phyloP scores from a whole-genome alignment of 768 basidiomycete genomes.

The Russula brevipes region DNA sequence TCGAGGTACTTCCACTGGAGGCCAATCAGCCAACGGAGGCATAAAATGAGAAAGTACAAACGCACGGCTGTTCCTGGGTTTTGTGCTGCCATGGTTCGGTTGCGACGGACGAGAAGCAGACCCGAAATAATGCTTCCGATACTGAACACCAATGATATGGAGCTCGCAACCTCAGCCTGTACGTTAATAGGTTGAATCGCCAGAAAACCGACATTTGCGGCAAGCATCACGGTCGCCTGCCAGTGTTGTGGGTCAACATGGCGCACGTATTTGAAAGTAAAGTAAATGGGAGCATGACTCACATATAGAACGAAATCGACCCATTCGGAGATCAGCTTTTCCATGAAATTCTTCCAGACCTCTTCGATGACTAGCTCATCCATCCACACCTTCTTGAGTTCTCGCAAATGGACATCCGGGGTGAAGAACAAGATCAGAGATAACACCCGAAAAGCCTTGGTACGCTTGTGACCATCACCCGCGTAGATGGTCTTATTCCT shows the following conservation, averaged over 20 bases:
- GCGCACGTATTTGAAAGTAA: too few relatives aligned
- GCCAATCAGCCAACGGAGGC: constrained; percentile 2
- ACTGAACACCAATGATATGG: constrained; percentile 44
- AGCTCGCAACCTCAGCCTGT: constrained; percentile 47
- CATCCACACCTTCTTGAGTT: constrained; percentile 10
- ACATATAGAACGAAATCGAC: constrained; percentile 18
- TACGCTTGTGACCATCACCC: neutral
- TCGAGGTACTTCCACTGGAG: constrained; percentile 29
- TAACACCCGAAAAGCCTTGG: neutral
- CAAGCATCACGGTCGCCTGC: constrained; percentile 35
- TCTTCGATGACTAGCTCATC: constrained; percentile 10
- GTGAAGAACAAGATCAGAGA: constrained; percentile 7
- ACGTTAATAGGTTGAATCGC: constrained; percentile 34
- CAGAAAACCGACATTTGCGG: constrained; percentile 34
- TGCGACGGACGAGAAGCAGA: constrained; percentile 44
- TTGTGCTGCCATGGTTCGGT: constrained; percentile 36
- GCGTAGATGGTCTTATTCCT: constrained; percentile 9
- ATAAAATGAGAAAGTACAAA: constrained; percentile 14
- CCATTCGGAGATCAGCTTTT: constrained; percentile 18
- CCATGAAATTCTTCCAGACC: constrained; percentile 8
- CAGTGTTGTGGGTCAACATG: too few relatives aligned
- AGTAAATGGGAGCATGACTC: neutral
- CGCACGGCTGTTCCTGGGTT: constrained; percentile 25
- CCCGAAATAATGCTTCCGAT: constrained; percentile 46
- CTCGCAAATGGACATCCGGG: constrained; percentile 16